Percentiles rank a stretch among this genome's conserved stretches.
phyloP scores from a whole-genome alignment of 1,284 basidiomycete species.

The Bondarzewia mesenterica region DNA sequence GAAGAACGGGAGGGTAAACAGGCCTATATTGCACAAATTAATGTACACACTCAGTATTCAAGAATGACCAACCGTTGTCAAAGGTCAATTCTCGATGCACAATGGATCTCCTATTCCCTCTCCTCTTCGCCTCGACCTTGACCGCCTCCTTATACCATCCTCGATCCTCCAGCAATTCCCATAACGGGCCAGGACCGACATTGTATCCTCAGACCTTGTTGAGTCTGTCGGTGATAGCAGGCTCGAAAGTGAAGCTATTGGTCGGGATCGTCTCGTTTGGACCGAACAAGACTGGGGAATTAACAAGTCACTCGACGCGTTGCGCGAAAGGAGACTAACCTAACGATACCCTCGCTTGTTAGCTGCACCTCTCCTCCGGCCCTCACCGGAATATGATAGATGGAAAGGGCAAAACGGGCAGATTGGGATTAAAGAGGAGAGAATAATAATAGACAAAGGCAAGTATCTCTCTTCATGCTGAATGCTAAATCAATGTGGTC shows the following conservation, averaged over 20 bases:
- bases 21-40: neutral
- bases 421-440: too few relatives aligned
- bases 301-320: conserved; percentile 47
- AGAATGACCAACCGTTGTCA: conserved; percentile 33
- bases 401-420: too few relatives aligned
- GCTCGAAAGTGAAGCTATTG: conserved; percentile 38
- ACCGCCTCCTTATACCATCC: conserved; percentile 67
- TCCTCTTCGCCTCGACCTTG: conserved; percentile 24
- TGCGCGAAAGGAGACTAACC: too few relatives aligned
- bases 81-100: conserved; percentile 43
- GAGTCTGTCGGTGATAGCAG: conserved; percentile 36
- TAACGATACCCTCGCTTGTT: too few relatives aligned
- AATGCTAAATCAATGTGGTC: too few relatives aligned
- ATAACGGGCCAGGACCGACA: conserved; percentile 63
- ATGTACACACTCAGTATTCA: conserved; percentile 41
- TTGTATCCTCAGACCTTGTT: conserved; percentile 64
- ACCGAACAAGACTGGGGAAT: conserved; percentile 40
- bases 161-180: conserved; percentile 67
- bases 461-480: too few relatives aligned
- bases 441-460: too few relatives aligned
- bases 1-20: neutral
- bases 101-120: conserved; percentile 43
- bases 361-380: too few relatives aligned
- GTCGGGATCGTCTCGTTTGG: conserved; percentile 21
- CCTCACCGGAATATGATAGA: too few relatives aligned